Conservation (phyloP, 2,329 filamentous ascomycete genomes). For the Hypoxylon sp. region DNA sequence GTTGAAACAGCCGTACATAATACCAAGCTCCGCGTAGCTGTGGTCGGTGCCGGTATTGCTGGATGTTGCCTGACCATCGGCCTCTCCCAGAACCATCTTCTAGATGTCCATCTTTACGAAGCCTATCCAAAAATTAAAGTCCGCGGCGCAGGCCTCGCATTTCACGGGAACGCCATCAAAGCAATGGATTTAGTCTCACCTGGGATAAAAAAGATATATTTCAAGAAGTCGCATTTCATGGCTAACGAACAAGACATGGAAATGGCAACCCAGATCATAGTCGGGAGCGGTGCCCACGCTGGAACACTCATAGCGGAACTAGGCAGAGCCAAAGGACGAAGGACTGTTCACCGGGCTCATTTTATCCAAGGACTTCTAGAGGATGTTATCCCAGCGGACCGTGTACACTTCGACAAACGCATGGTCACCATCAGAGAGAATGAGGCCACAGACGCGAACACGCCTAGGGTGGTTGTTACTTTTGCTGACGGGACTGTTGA, state of each 20-base stretch:
- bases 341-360: conserved; percentile 40
- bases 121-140: conserved; percentile 23
- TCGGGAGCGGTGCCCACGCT: conserved; percentile 26
- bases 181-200: conserved; percentile 39
- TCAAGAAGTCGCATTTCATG: conserved; percentile 41
- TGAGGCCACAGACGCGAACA: not conserved
- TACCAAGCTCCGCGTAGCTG: conserved; percentile 26
- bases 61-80: conserved; percentile 38
- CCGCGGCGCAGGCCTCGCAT: conserved; percentile 37
- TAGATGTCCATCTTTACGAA: conserved; percentile 38
- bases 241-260: conserved; percentile 37
- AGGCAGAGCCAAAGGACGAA: conserved; percentile 33
- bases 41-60: conserved; percentile 42
- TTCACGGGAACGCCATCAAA: conserved; percentile 40
- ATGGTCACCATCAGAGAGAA: not conserved
- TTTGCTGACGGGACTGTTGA: not conserved
- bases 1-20: not conserved
- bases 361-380: conserved; percentile 39
- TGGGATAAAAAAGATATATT: conserved; percentile 37
- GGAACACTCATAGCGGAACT: conserved; percentile 40
- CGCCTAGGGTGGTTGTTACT: not conserved
- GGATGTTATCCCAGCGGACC: conserved; percentile 18
- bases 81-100: conserved; percentile 29
- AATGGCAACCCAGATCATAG: conserved; percentile 41
- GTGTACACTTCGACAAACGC: conserved; percentile 2